Evolutionary conservation across 208 protist species (phyloP).

Genomic region (Leishmania tarentolae): DNA sequence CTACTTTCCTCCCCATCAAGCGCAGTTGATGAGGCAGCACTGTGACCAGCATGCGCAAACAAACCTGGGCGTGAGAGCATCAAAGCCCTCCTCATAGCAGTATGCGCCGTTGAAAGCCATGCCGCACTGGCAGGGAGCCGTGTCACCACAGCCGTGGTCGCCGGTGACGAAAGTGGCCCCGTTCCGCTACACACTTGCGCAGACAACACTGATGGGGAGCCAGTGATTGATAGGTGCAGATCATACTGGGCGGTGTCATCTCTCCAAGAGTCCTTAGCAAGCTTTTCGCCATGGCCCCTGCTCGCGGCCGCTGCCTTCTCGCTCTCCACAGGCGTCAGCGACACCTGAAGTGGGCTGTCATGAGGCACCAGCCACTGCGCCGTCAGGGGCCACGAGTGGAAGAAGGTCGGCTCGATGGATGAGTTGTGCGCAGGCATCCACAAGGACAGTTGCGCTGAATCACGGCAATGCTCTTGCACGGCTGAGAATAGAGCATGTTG

Average conservation of each 20-base stretch:
- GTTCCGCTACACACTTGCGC: background rate
- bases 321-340: background rate
- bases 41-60: background rate
- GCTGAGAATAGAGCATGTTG: background rate
- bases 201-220: background rate
- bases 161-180: background rate
- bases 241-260: slow-evolving; percentile 1
- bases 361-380: slow-evolving; percentile 13
- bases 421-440: slow-evolving; percentile 5
- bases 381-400: slow-evolving; percentile 20
- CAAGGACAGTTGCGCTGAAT: background rate
- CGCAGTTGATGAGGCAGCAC: background rate
- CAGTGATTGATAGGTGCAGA: background rate
- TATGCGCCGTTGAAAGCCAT: slow-evolving; percentile 3
- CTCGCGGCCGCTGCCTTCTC: background rate
- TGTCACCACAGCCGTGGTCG: background rate
- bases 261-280: no score
- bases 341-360: slow-evolving; percentile 1
- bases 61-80: background rate
- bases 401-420: slow-evolving; percentile 1
- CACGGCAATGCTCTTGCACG: slow-evolving; percentile 1
- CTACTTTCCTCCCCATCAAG: background rate
- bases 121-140: slow-evolving; percentile 5
- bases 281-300: background rate
- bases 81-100: slow-evolving; percentile 1